A percentile compares a stretch with the other conserved stretches of the same genome.
Conservation (phyloP, 2,329 filamentous ascomycete genomes). For the Claviceps digitariae region DNA sequence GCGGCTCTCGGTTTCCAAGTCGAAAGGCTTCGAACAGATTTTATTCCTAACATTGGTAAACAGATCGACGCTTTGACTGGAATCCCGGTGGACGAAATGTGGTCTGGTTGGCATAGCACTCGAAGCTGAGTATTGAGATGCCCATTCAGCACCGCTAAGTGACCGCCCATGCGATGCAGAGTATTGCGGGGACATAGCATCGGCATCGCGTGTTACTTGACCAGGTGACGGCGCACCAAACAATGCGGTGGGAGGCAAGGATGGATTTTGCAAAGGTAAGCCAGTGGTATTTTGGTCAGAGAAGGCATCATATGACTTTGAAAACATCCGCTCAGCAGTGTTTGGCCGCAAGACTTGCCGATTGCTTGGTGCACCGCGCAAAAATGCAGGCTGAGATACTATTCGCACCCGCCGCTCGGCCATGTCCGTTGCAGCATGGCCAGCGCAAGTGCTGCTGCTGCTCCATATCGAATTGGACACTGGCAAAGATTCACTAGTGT, state of each 20-base stretch:
- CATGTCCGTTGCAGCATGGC: not conserved
- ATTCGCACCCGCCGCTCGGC: not conserved
- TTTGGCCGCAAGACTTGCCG: not conserved
- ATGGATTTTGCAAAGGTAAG: conserved; percentile 6
- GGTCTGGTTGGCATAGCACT: conserved; percentile 21
- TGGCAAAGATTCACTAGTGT: conserved; percentile 15
- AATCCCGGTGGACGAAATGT: conserved; percentile 24
- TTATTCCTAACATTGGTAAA: conserved; percentile 36
- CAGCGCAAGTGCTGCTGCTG: not conserved
- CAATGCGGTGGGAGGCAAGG: conserved; percentile 3
- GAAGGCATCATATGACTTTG: conserved; percentile 27
- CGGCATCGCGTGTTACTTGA: conserved; percentile 2
- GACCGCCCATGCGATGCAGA: conserved; percentile 36
- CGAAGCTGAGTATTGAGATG: conserved; percentile 15
- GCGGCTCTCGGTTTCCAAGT: conserved; percentile 35
- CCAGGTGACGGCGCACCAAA: not conserved
- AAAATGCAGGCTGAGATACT: not conserved
- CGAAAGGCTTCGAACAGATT: conserved; percentile 51
- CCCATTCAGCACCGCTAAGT: conserved; percentile 16
- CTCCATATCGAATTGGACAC: not conserved
- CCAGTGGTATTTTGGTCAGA: conserved; percentile 33
- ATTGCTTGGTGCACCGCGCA: not conserved
- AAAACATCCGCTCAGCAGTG: not conserved
- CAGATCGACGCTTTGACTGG: conserved; percentile 25
- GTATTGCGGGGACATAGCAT: conserved; percentile 22